Conservation (phyloP, 805 yeast species). For the Citeromyces matritensis region DNA sequence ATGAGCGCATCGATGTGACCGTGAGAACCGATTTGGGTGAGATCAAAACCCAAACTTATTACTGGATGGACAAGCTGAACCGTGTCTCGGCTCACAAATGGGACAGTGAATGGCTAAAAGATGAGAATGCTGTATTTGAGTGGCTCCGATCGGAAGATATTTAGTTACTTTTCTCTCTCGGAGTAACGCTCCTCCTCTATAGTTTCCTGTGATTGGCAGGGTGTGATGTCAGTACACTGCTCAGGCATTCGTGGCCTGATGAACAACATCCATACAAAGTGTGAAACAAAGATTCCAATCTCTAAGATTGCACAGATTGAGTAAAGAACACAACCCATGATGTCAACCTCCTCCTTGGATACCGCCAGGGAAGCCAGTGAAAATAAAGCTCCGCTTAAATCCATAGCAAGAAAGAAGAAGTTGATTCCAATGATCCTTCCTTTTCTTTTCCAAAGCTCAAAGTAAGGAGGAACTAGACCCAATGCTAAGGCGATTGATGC, state of each 20-base stretch:
- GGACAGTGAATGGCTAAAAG: no score
- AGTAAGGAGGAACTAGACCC: constrained; percentile 83
- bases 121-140: no score
- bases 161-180: no score
- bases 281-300: constrained; percentile 61
- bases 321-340: constrained; percentile 68
- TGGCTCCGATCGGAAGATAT: no score
- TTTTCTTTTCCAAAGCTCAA: constrained; percentile 61
- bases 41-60: no score
- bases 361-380: constrained; percentile 45
- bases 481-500: constrained; percentile 63
- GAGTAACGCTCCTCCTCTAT: not conserved
- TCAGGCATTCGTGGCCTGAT: constrained; percentile 6
- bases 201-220: constrained; percentile 3
- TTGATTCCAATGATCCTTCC: constrained; percentile 87
- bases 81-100: no score
- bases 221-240: constrained; percentile 7
- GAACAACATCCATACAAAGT: constrained; percentile 47
- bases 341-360: constrained; percentile 40
- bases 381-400: constrained; percentile 67
- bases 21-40: no score
- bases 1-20: no score
- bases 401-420: constrained; percentile 62
- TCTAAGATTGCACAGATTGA: constrained; percentile 64
- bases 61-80: no score